Evolutionary conservation across 768 basidiomycete genomes (phyloP).

Genomic region (Lactarius indigo): DNA sequence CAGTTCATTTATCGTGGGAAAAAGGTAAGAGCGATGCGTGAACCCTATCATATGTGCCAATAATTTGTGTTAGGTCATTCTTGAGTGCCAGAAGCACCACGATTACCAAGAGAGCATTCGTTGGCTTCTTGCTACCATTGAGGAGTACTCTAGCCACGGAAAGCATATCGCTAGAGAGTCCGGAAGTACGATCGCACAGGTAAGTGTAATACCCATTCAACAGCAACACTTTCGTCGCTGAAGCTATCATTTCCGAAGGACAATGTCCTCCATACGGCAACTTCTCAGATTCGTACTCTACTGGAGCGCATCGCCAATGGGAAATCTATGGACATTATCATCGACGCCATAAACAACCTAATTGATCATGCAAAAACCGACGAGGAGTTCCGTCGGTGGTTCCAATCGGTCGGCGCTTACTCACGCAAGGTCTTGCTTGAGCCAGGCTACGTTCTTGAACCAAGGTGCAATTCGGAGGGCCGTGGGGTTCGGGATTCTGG

Average conservation of each 20-base stretch:
- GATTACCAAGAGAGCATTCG: conserved; percentile 80
- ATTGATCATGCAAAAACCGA: conserved; percentile 75
- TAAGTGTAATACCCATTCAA: conserved; percentile 25
- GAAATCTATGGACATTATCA: conserved; percentile 58
- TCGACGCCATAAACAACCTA: conserved; percentile 67
- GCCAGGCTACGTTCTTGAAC: conserved; percentile 82
- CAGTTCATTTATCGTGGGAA: conserved; percentile 92
- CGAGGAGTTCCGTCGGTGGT: conserved; percentile 72
- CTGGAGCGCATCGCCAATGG: conserved; percentile 90
- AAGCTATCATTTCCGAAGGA: conserved; percentile 39
- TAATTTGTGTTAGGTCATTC: conserved; percentile 50
- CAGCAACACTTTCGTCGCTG: conserved; percentile 23
- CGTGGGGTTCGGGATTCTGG: conserved; percentile 64
- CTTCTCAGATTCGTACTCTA: conserved; percentile 66
- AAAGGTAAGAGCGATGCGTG: conserved; percentile 50
- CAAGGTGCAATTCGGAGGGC: conserved; percentile 65
- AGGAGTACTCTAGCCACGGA: conserved; percentile 59
- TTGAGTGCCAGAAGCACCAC: conserved; percentile 89
- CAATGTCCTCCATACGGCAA: conserved; percentile 51
- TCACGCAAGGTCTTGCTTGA: conserved; percentile 72
- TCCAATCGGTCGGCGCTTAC: conserved; percentile 56
- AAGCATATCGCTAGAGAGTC: conserved; percentile 36
- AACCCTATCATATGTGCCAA: not conserved
- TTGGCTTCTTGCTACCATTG: conserved; percentile 66
- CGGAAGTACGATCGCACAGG: conserved; percentile 26